phyloP scores from a whole-genome alignment of 2,329 filamentous ascomycete genomes.

The Mycosphaerelloides madeirae region DNA sequence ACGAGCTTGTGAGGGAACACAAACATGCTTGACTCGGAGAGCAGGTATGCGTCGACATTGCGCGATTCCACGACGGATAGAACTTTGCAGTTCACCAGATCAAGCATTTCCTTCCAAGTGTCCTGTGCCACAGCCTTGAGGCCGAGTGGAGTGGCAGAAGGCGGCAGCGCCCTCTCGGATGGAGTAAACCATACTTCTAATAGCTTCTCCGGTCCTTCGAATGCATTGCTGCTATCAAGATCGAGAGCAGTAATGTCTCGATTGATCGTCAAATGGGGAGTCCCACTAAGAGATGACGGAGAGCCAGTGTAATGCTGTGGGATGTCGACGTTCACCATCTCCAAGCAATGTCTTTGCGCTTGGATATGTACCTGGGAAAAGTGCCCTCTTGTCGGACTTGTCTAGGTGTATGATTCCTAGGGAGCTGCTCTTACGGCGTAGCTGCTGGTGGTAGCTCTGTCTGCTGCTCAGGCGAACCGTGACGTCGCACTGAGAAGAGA shows the following conservation, averaged over 20 bases:
- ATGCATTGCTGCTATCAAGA: conserved; percentile 91
- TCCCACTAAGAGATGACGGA: conserved; percentile 71
- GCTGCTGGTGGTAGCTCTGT: conserved; percentile 73
- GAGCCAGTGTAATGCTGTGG: conserved; percentile 71
- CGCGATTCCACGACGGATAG: conserved; percentile 90
- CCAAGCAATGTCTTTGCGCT: conserved; percentile 35
- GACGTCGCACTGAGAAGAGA: conserved; percentile 87
- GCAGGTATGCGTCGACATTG: conserved; percentile 88
- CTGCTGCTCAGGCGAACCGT: conserved; percentile 96
- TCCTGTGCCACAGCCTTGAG: conserved; percentile 81
- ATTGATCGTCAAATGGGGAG: conserved; percentile 92
- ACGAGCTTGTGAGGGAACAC: conserved; percentile 99
- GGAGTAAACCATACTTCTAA: conserved; percentile 97
- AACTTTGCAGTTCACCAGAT: conserved; percentile 97
- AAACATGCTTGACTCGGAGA: conserved; percentile 99
- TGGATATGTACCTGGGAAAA: not conserved
- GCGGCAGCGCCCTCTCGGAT: conserved; percentile 66
- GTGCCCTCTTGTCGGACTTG: not conserved
- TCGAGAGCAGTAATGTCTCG: conserved; percentile 80
- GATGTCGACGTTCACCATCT: conserved; percentile 81
- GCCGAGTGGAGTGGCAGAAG: conserved; percentile 66
- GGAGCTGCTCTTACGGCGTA: conserved; percentile 3
- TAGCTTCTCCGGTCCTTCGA: conserved; percentile 97
- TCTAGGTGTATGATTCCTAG: conserved; percentile 1
- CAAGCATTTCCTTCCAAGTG: conserved; percentile 93